phyloP scores from a whole-genome alignment of 495 filamentous ascomycete genomes.

The Cercophora scortea region DNA sequence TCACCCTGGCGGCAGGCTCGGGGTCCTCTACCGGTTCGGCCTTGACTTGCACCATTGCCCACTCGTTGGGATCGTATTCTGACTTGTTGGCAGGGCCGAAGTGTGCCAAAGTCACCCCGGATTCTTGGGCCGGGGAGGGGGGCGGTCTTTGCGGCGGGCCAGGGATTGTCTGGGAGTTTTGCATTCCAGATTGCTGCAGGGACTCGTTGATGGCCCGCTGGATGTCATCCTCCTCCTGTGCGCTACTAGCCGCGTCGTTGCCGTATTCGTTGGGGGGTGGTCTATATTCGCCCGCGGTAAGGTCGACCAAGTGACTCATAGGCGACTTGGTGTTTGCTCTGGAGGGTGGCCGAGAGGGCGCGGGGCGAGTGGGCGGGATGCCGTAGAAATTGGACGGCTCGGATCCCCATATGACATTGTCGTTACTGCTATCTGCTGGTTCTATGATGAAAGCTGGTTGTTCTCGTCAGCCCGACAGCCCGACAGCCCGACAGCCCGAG shows the following conservation, averaged over 20 bases:
- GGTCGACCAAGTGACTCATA: slow-evolving; percentile 32
- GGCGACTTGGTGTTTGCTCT: slow-evolving; percentile 47
- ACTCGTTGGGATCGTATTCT: slow-evolving; percentile 62
- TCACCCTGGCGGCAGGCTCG: slow-evolving; percentile 45
- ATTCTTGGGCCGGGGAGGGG: slow-evolving; percentile 35
- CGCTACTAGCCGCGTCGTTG: slow-evolving; percentile 6
- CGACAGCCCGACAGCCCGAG: no score
- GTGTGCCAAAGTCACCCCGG: slow-evolving; percentile 31
- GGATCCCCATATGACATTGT: slow-evolving; percentile 27
- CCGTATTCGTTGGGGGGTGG: slow-evolving; percentile 5
- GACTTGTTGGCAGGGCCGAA: slow-evolving; percentile 69
- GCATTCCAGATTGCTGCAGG: slow-evolving; percentile 18
- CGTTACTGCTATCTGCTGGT: slow-evolving; percentile 34
- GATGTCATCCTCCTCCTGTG: slow-evolving; percentile 17
- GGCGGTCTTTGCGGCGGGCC: slow-evolving; percentile 21
- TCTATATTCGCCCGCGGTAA: slow-evolving; percentile 12
- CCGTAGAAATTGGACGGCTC: slow-evolving; percentile 24
- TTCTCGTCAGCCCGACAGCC: no score
- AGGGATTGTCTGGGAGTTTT: slow-evolving; percentile 23
- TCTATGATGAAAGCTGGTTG: slow-evolving; percentile 50
- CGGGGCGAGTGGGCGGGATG: slow-evolving; percentile 4
- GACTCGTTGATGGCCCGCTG: slow-evolving; percentile 16
- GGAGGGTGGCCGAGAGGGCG: slow-evolving; percentile 65
- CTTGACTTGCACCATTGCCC: slow-evolving; percentile 60
- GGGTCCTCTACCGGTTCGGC: slow-evolving; percentile 15